A percentile compares a stretch with the other conserved stretches of the same genome.
Conservation (phyloP, 257 asterid species). For the Anisodus acutangulus region DNA sequence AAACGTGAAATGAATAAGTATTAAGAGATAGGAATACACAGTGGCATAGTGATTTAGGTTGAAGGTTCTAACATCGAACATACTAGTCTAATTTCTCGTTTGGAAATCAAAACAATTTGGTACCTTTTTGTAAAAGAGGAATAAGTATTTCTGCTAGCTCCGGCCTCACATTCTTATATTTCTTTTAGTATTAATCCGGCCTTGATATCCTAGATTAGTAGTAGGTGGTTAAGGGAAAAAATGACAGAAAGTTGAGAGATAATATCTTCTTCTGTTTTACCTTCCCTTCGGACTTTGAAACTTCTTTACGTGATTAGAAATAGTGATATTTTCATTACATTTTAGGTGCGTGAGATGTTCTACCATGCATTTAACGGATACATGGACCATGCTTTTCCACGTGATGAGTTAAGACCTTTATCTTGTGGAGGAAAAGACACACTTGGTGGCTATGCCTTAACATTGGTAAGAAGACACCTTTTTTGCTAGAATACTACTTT, state of each 20-base stretch:
- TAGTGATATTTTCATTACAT: constrained; percentile 24
- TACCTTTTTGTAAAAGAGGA: constrained; percentile 7
- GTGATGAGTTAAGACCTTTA: constrained; percentile 88
- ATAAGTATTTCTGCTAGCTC: background rate
- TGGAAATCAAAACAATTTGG: background rate
- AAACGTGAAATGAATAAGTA: background rate
- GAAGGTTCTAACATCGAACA: background rate
- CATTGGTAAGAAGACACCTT: constrained; percentile 64
- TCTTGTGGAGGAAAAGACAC: constrained; percentile 98
- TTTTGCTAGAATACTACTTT: constrained; percentile 1
- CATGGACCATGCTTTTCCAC: constrained; percentile 92
- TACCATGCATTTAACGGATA: constrained; percentile 96
- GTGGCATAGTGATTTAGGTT: background rate
- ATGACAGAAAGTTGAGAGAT: background rate
- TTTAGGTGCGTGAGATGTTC: constrained; percentile 90
- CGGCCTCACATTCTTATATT: background rate
- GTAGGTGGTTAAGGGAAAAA: background rate
- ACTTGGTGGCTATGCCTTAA: constrained; percentile 95
- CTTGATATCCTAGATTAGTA: background rate
- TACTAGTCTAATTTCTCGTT: constrained; percentile 14
- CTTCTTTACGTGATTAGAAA: background rate
- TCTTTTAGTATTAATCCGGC: background rate
- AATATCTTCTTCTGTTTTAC: background rate
- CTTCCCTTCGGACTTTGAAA: background rate
- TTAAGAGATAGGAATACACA: background rate